Base-by-base conservation (phyloP, 2,329 filamentous ascomycete genomes). In the Hymenoscyphus repandus region DNA sequence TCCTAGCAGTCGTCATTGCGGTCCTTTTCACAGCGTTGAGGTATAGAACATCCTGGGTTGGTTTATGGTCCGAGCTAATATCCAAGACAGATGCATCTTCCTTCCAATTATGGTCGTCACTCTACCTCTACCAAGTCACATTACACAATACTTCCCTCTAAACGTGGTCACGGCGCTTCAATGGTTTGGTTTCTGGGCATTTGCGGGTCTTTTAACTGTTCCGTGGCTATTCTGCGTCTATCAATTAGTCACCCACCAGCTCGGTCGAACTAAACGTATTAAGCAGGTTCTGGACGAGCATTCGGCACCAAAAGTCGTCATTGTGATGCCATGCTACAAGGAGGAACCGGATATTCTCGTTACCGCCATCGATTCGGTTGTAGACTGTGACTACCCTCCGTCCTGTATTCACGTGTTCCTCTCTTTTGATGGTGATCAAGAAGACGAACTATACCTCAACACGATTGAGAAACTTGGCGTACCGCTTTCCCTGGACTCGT, bases 251-350 rank as follows among this genome's bases (percentile, higher is more conserved):
- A 95, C 88, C 7, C 87, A 93, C 61, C 86, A 89, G 32, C 76
- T 97, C 22, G 91, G 92, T 18, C 82, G 90, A 57, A 84, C 78
- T 38, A 90, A 89, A 66, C 80, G 86, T 47, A 88, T 96, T 65
- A 91, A 95, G 66, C 80, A 88, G 57, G 82, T 90, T 0, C 77
- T 96, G 45, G 89, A 96, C 66, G 89, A 95, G 65, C 73, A 80
- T 2, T 90, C 85, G 1, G 91, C 93, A 0, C 93, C 92, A 1
- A 97, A 97, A 69, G 87, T 95, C 13, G 90, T 96, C 56, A 87
- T 97, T 53, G 86, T 97, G 52, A 96, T 97, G 90, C 93, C 92
- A 4, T 95, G 91, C 64, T 97, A 96, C 73, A 90, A 93, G 64
- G 93, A 97, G 66, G 83, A 90, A 30, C 88, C 90, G 0, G 86